Conservation (phyloP, 2,329 filamentous ascomycete genomes). For the Exophiala aquamarina region DNA sequence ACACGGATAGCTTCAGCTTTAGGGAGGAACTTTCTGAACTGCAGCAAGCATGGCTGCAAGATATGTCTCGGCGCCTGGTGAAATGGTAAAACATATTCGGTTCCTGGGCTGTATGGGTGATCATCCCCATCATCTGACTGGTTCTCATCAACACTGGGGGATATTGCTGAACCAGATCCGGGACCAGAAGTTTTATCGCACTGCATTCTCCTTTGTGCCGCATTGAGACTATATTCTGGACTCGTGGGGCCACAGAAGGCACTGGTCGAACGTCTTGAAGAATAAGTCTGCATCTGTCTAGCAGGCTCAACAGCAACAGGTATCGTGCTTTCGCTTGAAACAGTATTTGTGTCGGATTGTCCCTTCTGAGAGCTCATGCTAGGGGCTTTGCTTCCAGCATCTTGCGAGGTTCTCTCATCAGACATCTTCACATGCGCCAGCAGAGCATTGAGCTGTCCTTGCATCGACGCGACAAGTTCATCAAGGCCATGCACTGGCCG, state of each 20-base stretch:
- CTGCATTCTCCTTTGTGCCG: conserved; percentile 1
- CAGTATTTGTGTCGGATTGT: too few relatives aligned
- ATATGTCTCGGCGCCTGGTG: not conserved
- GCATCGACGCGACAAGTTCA: conserved; percentile 1
- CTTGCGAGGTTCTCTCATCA: not conserved
- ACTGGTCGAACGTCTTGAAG: not conserved
- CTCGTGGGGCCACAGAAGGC: conserved; percentile 2
- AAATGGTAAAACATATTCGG: not conserved
- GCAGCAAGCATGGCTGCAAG: not conserved
- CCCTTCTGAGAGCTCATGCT: not conserved
- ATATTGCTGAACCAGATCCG: not conserved
- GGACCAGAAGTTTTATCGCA: not conserved
- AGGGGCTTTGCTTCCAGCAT: not conserved
- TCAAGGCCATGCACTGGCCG: not conserved
- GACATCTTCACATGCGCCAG: conserved; percentile 2
- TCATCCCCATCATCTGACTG: not conserved
- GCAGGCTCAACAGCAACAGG: too few relatives aligned
- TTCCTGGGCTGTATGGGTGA: not conserved
- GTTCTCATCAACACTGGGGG: not conserved
- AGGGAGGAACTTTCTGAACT: not conserved
- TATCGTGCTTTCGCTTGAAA: too few relatives aligned
- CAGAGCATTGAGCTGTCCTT: not conserved
- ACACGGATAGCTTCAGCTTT: not conserved
- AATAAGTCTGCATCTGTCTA: not conserved
- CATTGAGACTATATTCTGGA: conserved; percentile 3